phyloP scores from a whole-genome alignment of 192 early-diverging fungal genomes.

The Coemansia sp. region DNA sequence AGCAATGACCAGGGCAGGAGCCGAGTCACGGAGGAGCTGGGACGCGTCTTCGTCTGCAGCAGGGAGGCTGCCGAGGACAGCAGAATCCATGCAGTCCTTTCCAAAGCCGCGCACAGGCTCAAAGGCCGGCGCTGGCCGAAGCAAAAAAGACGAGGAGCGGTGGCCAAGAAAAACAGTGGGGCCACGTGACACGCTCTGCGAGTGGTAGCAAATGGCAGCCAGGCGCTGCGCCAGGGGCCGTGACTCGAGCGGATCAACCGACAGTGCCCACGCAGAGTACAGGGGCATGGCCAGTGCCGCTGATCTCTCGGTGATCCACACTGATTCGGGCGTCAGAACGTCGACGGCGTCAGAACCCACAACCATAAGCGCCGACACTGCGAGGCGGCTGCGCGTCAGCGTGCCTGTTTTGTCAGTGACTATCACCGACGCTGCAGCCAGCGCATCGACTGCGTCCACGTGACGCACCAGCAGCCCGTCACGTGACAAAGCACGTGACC shows the following conservation, averaged over 20 bases:
- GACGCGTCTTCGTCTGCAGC: conserved; percentile 4
- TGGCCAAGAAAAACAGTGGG: too few relatives aligned
- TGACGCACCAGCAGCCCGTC: conserved; percentile 62
- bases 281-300: conserved; percentile 31
- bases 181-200: too few relatives aligned
- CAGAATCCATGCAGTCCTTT: conserved; percentile 45
- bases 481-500: conserved; percentile 27
- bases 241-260: conserved; percentile 39
- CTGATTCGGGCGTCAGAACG: conserved; percentile 39
- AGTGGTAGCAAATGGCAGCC: neutral
- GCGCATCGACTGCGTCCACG: conserved; percentile 61
- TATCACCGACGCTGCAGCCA: conserved; percentile 61
- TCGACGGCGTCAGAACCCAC: conserved; percentile 19
- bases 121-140: neutral
- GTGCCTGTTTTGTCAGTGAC: conserved; percentile 76
- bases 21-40: conserved; percentile 8
- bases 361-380: conserved; percentile 43
- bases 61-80: conserved; percentile 26
- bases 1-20: conserved; percentile 11
- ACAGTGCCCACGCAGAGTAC: conserved; percentile 39
- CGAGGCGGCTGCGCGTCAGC: conserved; percentile 62
- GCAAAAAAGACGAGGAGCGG: too few relatives aligned
- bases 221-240: conserved; percentile 25
- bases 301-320: conserved; percentile 11
- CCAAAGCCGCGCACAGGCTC: conserved; percentile 34